Evolutionary conservation across 2,329 filamentous ascomycete species (phyloP), one percentile per base, ranked within the genome.

Genomic region (Fusarium nelsonii): DNA sequence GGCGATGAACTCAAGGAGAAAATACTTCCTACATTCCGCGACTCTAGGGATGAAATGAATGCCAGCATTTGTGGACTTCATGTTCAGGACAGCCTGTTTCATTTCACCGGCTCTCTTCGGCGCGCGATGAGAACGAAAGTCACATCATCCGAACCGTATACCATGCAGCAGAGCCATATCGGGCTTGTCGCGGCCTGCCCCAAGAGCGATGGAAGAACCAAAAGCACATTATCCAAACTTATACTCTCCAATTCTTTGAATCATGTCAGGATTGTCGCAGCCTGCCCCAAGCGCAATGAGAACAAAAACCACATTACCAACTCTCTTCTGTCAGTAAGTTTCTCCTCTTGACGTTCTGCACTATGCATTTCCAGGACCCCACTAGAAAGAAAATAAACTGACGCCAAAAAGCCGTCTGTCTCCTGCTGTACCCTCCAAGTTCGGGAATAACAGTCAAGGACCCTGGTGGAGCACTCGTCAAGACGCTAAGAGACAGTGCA

Each of bases 401-500:
- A 41, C 20, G 12, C 39, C 12, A 41, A 41, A 41, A 23, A 41
- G 39, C 39, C 23, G 23, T 18, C 37, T 46, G 12, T 20, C 44
- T 33, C 9, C 30, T 20, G 18, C 18, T 28, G 15, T n/a, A 36
- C 32, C 16, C 23, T 9, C 16, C 20, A 28, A 15, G 4, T 15
- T 34, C 41, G 23, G 36, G 41, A 60, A 41, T 50, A 26, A 34
- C 15, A 15, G 26, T 11, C n/a, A 12, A 28, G 6, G 2, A 1
- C 6, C 23, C 18, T 8, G 3, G 18, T 46, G 26, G 32, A 12
- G 20, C 26, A 18, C 6, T 14, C 4, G 23, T 26, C 1, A 5
- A n/a, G 36, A 45, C 58, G 49, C 60, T 63, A 57, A 63, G 44
- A 43, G 23, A 52, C 60, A 65, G 62, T 65, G 45, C n/a, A 34